These are phyloP conservation scores for Vitis amurensis DNA, from an alignment of 164 flowering plant species.

Conservation along the genomic window DNA sequence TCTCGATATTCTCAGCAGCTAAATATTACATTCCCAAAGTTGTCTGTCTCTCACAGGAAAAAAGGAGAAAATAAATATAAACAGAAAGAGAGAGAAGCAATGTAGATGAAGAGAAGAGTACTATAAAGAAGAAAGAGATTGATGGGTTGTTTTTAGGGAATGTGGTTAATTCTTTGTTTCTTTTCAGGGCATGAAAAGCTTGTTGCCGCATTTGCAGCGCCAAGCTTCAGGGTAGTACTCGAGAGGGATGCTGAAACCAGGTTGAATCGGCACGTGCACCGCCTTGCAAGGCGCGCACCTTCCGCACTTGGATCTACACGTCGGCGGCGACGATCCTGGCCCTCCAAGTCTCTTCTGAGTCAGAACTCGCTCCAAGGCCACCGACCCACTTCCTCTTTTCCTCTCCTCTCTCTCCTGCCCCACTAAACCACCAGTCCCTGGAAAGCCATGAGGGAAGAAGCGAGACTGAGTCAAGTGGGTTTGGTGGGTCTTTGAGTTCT, in stretches of 20 bases:
- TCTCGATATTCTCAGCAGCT: conserved; percentile 8
- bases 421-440: too few species aligned
- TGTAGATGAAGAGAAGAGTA: neutral
- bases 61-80: conserved; percentile 16
- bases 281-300: conserved; percentile 72
- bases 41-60: conserved; percentile 14
- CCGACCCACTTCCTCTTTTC: conserved; percentile 1
- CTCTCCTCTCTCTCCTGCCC: neutral
- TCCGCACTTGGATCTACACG: conserved; percentile 80
- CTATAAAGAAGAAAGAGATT: neutral
- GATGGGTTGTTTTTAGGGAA: neutral
- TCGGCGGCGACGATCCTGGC: conserved; percentile 86
- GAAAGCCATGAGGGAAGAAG: neutral
- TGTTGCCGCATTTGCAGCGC: conserved; percentile 92
- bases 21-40: conserved; percentile 31
- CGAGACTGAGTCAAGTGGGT: neutral
- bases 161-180: neutral
- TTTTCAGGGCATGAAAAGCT: conserved; percentile 68
- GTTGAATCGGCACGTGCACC: conserved; percentile 79
- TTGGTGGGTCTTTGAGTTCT: neutral
- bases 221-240: conserved; percentile 99
- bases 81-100: neutral
- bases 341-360: conserved; percentile 42
- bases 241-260: conserved; percentile 59
- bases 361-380: conserved; percentile 22